Conservation (phyloP, 73 alveolate species). For the Durusdinium trenchii region DNA sequence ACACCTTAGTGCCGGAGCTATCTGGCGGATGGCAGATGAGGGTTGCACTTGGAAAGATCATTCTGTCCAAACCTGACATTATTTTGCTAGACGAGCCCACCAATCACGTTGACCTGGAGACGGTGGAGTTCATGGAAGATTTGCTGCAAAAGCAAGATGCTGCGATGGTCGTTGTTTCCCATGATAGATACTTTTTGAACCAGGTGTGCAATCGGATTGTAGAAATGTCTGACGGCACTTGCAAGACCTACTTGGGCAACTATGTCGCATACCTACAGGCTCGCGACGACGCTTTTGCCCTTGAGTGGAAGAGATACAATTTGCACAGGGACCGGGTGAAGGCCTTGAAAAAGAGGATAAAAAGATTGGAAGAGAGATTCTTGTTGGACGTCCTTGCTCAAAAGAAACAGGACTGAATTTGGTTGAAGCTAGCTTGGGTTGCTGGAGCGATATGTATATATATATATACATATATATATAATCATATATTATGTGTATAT, state of each 20-base stretch:
- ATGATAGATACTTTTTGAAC: conserved; percentile 84
- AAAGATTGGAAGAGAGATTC: conserved; percentile 61
- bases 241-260: conserved; percentile 62
- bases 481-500: not conserved
- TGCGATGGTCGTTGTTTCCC: conserved; percentile 90
- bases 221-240: conserved; percentile 44
- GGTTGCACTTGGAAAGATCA: conserved; percentile 74
- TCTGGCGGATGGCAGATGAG: conserved; percentile 96
- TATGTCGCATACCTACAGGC: conserved; percentile 49
- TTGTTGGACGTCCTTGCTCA: conserved; percentile 56
- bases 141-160: conserved; percentile 67
- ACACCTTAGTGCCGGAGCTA: conserved; percentile 73
- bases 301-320: conserved; percentile 47
- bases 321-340: conserved; percentile 51
- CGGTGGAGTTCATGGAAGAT: conserved; percentile 91
- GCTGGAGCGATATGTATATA: not conserved
- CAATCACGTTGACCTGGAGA: conserved; percentile 78
- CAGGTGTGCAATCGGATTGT: conserved; percentile 88
- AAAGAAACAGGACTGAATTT: conserved; percentile 39
- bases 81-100: conserved; percentile 86
- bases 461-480: not conserved
- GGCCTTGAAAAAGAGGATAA: conserved; percentile 33
- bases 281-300: conserved; percentile 29
- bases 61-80: conserved; percentile 53
- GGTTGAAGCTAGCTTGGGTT: not conserved